Base-by-base conservation (phyloP, 2,329 filamentous ascomycete species). In the Trichoderma aggressivum region DNA sequence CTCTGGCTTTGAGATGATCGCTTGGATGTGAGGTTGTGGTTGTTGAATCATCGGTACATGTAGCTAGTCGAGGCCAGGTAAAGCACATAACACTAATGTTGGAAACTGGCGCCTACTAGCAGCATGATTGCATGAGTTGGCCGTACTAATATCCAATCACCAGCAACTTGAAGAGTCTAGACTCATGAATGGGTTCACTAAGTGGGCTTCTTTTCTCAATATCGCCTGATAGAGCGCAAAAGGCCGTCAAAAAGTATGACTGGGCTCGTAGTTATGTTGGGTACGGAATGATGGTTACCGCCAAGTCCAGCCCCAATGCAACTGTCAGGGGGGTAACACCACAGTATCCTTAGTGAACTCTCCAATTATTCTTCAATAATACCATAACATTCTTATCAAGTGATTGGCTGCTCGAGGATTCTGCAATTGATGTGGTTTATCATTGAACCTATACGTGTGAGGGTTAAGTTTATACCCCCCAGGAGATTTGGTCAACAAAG, bases 391-490 rank as follows among this genome's bases (percentile, higher is more conserved):
- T 1, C 0, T 43, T n/a, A n/a, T 16, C 7, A 43, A n/a, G 1
- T 43, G n/a, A 5, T 43, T 1, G n/a, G 39, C 16, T 43, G 18
- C 3, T 7, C n/a, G 39, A 1, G 36, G n/a, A 43, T n/a, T 43
- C 39, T 10, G 16, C 0, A 43, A 43, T 39, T 0, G 36, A 39
- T 43, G 18, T n/a, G 39, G 3, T n/a, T 16, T n/a, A 7, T 1
- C 39, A 43, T 43, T 43, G 3, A 16, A 10, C 10, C 39, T 43
- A 43, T 43, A n/a, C 39, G 7, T 43, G 39, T n/a, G 39, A 43
- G 39, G 10, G 10, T 43, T 43, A n/a, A 43, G 18, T 43, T 10
- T 0, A 43, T 43, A 0, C n/a, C 7, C 1, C 1, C 3, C 3
- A 10, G 39, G 18, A 5, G 0, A 5, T 43, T 43, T n/a, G 0